A percentile compares a stretch with the other conserved stretches of the same genome.
Conservation (phyloP, 805 yeast species). For the Ogataea dorogensis region DNA sequence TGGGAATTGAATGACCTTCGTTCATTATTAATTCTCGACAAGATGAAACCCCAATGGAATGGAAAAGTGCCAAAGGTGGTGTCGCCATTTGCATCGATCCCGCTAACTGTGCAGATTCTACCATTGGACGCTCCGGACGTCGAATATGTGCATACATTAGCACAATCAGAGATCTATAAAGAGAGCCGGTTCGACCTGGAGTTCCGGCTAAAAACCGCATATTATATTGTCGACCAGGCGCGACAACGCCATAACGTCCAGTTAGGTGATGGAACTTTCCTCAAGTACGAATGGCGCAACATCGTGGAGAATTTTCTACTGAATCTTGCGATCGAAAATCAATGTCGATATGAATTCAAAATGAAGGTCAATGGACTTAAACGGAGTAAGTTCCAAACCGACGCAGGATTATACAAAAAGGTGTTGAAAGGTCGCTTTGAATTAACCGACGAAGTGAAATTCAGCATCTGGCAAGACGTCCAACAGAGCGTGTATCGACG, state of each 20-base stretch:
- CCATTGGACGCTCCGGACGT: constrained; percentile 54
- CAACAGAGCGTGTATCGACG: constrained; percentile 52
- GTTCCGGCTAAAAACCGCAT: constrained; percentile 59
- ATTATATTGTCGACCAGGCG: constrained; percentile 58
- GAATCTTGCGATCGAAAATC: constrained; percentile 67
- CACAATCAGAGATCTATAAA: constrained; percentile 59
- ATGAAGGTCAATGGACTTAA: constrained; percentile 47
- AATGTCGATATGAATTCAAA: constrained; percentile 65
- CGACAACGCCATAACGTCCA: constrained; percentile 43
- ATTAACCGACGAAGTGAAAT: constrained; percentile 56
- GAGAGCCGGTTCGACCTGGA: constrained; percentile 57
- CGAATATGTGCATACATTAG: constrained; percentile 47
- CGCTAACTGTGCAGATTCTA: constrained; percentile 47
- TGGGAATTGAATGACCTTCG: constrained; percentile 74
- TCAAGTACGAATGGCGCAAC: constrained; percentile 62
- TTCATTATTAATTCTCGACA: constrained; percentile 55
- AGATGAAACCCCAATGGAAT: constrained; percentile 54
- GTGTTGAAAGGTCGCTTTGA: constrained; percentile 26
- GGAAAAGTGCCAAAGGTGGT: constrained; percentile 45
- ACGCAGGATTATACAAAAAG: constrained; percentile 25
- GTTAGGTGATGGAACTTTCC: constrained; percentile 28
- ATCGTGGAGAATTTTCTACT: constrained; percentile 67
- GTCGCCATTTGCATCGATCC: constrained; percentile 32
- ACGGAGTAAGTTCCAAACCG: constrained; percentile 27
- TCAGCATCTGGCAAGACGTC: constrained; percentile 60